Conservation (phyloP, 495 filamentous ascomycete genomes). For the Bathelium albidoporum region DNA sequence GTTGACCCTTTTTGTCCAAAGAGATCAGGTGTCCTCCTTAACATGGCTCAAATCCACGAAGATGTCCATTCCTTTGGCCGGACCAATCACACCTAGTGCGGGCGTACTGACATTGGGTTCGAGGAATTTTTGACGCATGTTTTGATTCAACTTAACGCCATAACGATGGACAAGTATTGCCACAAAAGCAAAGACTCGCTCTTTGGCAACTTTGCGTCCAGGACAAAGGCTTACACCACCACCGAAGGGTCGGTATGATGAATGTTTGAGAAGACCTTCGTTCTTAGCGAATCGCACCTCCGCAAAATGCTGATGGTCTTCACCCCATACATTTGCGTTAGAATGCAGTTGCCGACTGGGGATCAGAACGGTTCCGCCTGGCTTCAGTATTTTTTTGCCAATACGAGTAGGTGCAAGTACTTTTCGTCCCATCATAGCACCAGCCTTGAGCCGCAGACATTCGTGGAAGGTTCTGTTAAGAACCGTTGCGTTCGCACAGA, state of each 20-base stretch:
- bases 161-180: conserved; percentile 5
- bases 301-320: neutral
- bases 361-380: conserved; percentile 25
- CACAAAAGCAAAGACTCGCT: conserved; percentile 19
- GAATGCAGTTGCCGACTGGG: conserved; percentile 29
- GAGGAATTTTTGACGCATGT: too few species aligned
- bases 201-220: conserved; percentile 23
- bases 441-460: conserved; percentile 15
- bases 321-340: neutral
- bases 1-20: too few species aligned
- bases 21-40: too few species aligned
- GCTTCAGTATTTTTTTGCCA: conserved; percentile 17
- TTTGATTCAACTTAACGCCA: too few species aligned
- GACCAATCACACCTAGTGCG: too few species aligned
- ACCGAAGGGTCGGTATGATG: conserved; percentile 27
- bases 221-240: conserved; percentile 27
- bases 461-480: conserved; percentile 22
- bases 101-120: too few species aligned
- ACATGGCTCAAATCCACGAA: too few species aligned
- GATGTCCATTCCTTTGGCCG: too few species aligned
- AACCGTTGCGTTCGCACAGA: neutral
- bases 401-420: conserved; percentile 16
- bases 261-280: conserved; percentile 7
- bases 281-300: conserved; percentile 13
- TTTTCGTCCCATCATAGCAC: conserved; percentile 19